Conservation (phyloP, 768 basidiomycete genomes). For the Amanita rubescens region DNA sequence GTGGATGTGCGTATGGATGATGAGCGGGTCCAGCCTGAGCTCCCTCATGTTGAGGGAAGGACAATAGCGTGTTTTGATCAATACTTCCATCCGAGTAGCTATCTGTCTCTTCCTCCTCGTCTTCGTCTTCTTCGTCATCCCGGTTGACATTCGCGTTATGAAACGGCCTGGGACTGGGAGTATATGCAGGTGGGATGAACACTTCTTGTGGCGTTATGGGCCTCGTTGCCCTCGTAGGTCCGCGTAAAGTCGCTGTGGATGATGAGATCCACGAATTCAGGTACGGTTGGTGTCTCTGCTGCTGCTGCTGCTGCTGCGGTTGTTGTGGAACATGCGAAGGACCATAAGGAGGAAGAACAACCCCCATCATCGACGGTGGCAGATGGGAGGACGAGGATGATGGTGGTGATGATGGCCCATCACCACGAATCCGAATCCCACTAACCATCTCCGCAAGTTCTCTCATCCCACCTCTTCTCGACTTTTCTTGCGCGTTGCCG, state of each 20-base stretch:
- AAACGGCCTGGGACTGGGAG: neutral
- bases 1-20: neutral
- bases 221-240: neutral
- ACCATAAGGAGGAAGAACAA: too few relatives aligned
- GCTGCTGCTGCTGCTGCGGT: too few relatives aligned
- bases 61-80: neutral
- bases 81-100: neutral
- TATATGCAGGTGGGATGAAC: neutral
- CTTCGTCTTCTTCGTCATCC: too few relatives aligned
- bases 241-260: too few relatives aligned
- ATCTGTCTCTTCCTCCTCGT: neutral
- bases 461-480: neutral
- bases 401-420: too few relatives aligned
- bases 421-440: too few relatives aligned
- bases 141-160: too few relatives aligned
- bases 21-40: neutral
- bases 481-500: too few relatives aligned
- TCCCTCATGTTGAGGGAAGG: neutral
- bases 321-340: neutral
- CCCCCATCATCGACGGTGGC: too few relatives aligned
- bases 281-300: neutral
- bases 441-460: neutral
- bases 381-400: too few relatives aligned
- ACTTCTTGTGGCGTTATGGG: neutral
- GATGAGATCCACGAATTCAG: neutral